Evolutionary conservation across 2,329 filamentous ascomycete genomes (phyloP).

Genomic region (Alternaria sp.): DNA sequence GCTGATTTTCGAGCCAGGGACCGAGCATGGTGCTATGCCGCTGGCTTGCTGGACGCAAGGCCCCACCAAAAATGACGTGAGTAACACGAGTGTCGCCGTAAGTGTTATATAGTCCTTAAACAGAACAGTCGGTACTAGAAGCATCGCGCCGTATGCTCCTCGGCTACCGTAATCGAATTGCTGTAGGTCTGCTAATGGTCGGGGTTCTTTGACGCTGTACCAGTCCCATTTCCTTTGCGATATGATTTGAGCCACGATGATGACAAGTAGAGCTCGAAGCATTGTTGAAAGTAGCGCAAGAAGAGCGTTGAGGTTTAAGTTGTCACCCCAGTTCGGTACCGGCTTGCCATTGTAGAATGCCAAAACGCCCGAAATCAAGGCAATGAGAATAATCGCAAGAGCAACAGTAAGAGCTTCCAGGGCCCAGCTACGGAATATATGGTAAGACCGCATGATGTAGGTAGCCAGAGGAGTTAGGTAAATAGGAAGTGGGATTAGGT

Average conservation of each 20-base stretch:
- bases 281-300: background rate
- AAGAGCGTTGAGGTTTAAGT: constrained; percentile 7
- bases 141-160: background rate
- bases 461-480: background rate
- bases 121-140: background rate
- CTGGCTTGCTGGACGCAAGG: background rate
- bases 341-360: background rate
- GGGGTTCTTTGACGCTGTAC: background rate
- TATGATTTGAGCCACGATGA: background rate
- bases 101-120: background rate
- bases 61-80: background rate
- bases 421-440: background rate
- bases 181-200: background rate
- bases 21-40: background rate
- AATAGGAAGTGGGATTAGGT: too few species aligned
- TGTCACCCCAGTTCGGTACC: background rate
- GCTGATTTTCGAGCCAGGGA: background rate
- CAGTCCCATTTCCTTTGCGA: constrained; percentile 1
- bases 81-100: background rate
- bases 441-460: background rate
- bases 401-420: background rate
- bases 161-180: background rate
- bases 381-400: background rate
- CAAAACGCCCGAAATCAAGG: background rate
- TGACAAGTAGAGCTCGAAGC: background rate